A percentile compares a stretch with the other conserved stretches of the same genome.
phyloP scores from a whole-genome alignment of 106 monocot genomes.

The Narthecium ossifragum region DNA sequence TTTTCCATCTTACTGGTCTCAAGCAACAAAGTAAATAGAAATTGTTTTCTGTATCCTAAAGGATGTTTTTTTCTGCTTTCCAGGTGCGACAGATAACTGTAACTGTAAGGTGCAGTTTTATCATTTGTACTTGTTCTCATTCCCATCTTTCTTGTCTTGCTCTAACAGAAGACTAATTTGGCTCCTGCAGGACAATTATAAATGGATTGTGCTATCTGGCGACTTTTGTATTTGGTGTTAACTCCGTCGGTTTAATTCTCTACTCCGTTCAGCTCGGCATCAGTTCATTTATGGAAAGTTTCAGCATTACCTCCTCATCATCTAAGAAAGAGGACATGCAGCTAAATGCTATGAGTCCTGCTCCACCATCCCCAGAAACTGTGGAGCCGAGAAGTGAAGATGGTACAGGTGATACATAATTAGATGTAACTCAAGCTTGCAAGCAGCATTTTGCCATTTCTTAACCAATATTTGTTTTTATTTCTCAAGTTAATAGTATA shows the following conservation, averaged over 20 bases:
- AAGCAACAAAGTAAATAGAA: no score
- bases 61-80: conserved; percentile 3
- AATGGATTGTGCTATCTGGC: conserved; percentile 94
- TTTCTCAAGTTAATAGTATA: no score
- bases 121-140: background rate
- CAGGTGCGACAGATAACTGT: conserved; percentile 94
- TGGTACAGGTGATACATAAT: conserved; percentile 32
- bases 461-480: no score
- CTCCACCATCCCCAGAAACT: conserved; percentile 9
- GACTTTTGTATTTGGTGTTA: conserved; percentile 88
- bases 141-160: background rate
- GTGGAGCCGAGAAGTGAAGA: conserved; percentile 22
- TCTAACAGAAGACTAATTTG: background rate
- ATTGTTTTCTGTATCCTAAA: no score
- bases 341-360: conserved; percentile 14
- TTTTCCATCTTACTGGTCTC: no score
- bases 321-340: conserved; percentile 11
- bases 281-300: conserved; percentile 38
- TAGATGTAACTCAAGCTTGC: no score
- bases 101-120: conserved; percentile 61
- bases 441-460: no score
- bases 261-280: conserved; percentile 75
- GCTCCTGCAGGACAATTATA: conserved; percentile 67
- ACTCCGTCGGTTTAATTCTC: conserved; percentile 77
- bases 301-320: conserved; percentile 13